Base-by-base conservation (phyloP, 78 protist species). In the Guillardia theta region DNA sequence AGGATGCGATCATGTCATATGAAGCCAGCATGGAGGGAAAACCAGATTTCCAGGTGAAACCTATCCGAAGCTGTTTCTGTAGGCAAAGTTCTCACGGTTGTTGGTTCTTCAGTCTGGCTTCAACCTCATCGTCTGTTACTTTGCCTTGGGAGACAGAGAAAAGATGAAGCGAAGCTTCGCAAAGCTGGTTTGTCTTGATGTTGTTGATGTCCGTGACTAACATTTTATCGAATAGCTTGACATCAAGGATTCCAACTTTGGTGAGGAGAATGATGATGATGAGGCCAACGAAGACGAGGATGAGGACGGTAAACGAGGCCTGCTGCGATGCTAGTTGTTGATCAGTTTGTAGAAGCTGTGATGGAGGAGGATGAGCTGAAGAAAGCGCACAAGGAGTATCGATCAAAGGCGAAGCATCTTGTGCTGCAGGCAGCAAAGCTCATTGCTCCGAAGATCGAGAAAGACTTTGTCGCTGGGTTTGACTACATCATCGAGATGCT, bases 91-190 rank as follows among this genome's bases (percentile, higher is more conserved):
- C n/a, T n/a, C n/a, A n/a, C n/a, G n/a, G n/a, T n/a, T n/a, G n/a
- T n/a, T n/a, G n/a, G 58, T 50, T 10, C 58, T 54, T 9, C 39
- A 27, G 33, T 12, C 93, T 21, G 97, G 95, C 22, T 94, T 95
- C 95, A 96, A 96, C 93, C 93, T 96, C 33, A 12, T 97, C 9
- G 64, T 97, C 37, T 97, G 97, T 94, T 94, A 96, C 97, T 96
- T 88, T n/a, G 96, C 96, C 27, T 30, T 94, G 46, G 95, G 97
- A n/a, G 96, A 96, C 18, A 12, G 6, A 47, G 95, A 96, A 41
- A 0, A 4, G 46, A 90, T 94, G 97, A 87, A 76, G 80, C 22
- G 41, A 43, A 77, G 62, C 37, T 93, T 93, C 92, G 70, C 45
- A 19, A 30, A 37, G 44, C 78, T 93, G n/a, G n/a, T n/a, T n/a